Evolutionary conservation across 345 rosid species (phyloP), one percentile per base, ranked within the genome.

Genomic region (Cardamine resedifolia): DNA sequence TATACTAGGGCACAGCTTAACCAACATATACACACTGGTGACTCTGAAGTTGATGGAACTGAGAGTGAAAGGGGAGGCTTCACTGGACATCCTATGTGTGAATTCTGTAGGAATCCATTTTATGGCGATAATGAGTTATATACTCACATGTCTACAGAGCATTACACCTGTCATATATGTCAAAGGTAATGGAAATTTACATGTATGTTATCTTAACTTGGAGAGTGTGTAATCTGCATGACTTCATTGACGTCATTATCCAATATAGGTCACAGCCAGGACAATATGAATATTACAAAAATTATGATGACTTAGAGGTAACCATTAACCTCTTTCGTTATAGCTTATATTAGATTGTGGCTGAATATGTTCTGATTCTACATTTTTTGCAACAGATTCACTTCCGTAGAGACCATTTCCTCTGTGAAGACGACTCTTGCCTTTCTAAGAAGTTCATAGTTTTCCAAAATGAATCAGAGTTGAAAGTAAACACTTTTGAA

Each of bases 11-110:
- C 86, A 27, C 99, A 96, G 52, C 78, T 96, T 81, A 88, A 87
- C 63, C 96, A 84, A 73, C 99, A 96, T 69, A 92, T 86, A 75
- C 81, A 38, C 52, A 86, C 97, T 11, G 99, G 98, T 75, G 94
- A 92, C 70, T 85, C 98, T 27, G 95, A 84, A 79, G 99, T 92
- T 72, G 99, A 96, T 78, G 99, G 99, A 48, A 85, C 72, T 79
- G 99, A 90, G 75, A 87, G 95, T 78, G 99, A 96, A 77, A 86
- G 98, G 73, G 98, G 98, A 68, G 99, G 99, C 53, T 92, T 96
- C 50, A 68, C 73, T 73, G 99, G 99, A 10, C 99, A 96, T 84
- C 98, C 99, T 16, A 73, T 80, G 75, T 96, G 98, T 81, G 96
- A 92, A 72, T 92, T 96, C 74, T 96, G 99, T 77, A 84, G 75